These are phyloP conservation scores for Arthroderma sp. DNA, from an alignment of 2,329 filamentous ascomycete species.

Conservation along the genomic window DNA sequence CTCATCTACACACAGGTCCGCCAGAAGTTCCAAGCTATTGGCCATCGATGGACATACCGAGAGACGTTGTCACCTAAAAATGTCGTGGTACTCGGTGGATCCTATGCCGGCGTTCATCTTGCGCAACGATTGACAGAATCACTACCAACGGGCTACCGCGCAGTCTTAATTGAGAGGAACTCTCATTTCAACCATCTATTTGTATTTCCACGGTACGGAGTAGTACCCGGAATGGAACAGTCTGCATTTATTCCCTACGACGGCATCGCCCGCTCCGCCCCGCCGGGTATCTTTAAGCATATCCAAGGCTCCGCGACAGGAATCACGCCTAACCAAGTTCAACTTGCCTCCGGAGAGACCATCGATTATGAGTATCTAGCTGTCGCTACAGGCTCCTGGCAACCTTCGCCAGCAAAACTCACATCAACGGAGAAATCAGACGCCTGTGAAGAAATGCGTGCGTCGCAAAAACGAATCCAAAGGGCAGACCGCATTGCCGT, in stretches of 20 bases:
- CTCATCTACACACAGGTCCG: no score
- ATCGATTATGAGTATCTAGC: constrained; percentile 45
- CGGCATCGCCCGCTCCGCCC: constrained; percentile 27
- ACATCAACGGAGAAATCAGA: constrained; percentile 32
- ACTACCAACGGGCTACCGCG: constrained; percentile 42
- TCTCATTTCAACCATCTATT: constrained; percentile 51
- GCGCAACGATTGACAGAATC: constrained; percentile 33
- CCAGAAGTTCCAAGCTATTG: constrained; percentile 3
- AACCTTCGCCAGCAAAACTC: constrained; percentile 38
- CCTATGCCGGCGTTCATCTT: constrained; percentile 43
- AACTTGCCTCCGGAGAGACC: constrained; percentile 33
- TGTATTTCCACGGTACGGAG: constrained; percentile 48
- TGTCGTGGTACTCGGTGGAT: constrained; percentile 41
- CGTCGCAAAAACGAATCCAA: constrained; percentile 38
- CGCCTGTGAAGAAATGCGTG: constrained; percentile 34
- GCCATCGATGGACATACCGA: constrained; percentile 8
- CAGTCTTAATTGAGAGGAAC: constrained; percentile 48
- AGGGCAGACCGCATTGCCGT: not conserved
- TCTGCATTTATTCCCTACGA: constrained; percentile 51
- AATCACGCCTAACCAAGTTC: constrained; percentile 30
- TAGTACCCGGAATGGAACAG: constrained; percentile 43
- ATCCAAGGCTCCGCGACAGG: constrained; percentile 34
- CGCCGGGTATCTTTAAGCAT: constrained; percentile 31
- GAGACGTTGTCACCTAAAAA: constrained; percentile 16
- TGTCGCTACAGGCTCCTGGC: constrained; percentile 45